Evolutionary conservation across 495 filamentous ascomycete genomes (phyloP), one percentile per base, ranked within the genome.

Genomic region (Neurospora discreta): DNA sequence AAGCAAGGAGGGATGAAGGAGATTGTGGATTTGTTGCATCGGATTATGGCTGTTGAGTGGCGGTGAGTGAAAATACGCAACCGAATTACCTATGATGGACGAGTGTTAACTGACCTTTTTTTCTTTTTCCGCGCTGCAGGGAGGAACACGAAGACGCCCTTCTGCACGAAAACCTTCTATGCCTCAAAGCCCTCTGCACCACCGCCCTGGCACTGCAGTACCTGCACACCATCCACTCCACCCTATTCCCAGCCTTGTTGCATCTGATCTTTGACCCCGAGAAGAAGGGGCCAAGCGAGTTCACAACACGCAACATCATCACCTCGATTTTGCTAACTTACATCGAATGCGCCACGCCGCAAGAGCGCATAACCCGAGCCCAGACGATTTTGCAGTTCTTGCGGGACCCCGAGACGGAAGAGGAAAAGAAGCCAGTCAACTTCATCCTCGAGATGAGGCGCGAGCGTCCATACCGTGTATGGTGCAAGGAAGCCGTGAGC

Each of bases 101-200:
- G 39, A 40, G 39, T 40, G 3, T 40, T 41, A 3, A 41, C 46
- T 60, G 46, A 60, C 46, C 5, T 16, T 40, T 41, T 41, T 3
- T 40, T 40, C 11, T 40, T 41, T 41, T 3, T 40, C 15, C 11
- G 39, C 39, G 42, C 46, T 70, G 77, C 73, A 94, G 93, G 77
- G 95, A 98, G 84, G 95, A 99, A 76, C 95, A 99, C 77, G 95
- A 99, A 81, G 95, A 99, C 78, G 89, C 88, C 23, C 86, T 99
- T 23, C 86, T 98, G 15, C 95, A 98, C 74, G 95, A 99, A 80
- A 91, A 92, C 33, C 83, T 99, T 40, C 89, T 98, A 46, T 98
- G 96, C 76, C 87, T 99, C 26, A 99, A 99, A 81, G 95, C 92
- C 3, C 88, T 98, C 1, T 97, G 93, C 82, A 99, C 96, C 18